A percentile compares a stretch with the other conserved stretches of the same genome.
Evolutionary conservation across 2,329 filamentous ascomycete species (phyloP).

Genomic region (Aspergillus pseudoviridinutans): DNA sequence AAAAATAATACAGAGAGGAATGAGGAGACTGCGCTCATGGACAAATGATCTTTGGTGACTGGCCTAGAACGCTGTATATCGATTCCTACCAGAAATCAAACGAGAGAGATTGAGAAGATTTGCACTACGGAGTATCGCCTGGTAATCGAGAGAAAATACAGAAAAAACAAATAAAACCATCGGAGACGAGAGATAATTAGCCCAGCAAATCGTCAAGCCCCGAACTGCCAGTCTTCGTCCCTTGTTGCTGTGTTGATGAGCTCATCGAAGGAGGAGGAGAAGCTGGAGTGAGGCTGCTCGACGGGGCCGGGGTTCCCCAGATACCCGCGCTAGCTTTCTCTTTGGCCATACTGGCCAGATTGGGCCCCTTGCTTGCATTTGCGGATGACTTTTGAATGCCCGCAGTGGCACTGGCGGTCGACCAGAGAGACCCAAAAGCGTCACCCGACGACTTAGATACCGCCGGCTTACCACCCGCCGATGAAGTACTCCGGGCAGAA

Average conservation of each 20-base stretch:
- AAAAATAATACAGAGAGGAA: background rate
- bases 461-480: conserved; percentile 47
- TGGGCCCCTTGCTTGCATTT: conserved; percentile 62
- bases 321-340: conserved; percentile 93
- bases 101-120: background rate
- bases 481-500: conserved; percentile 36
- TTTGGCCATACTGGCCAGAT: conserved; percentile 92
- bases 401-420: conserved; percentile 60
- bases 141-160: background rate
- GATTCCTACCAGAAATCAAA: background rate
- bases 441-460: conserved; percentile 59
- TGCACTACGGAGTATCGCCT: conserved; percentile 4
- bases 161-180: conserved; percentile 2
- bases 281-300: conserved; percentile 41
- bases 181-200: conserved; percentile 16
- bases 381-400: conserved; percentile 70
- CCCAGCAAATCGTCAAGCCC: conserved; percentile 41
- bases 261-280: conserved; percentile 45
- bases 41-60: background rate
- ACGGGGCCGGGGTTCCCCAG: conserved; percentile 72
- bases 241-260: conserved; percentile 25
- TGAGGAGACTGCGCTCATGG: background rate
- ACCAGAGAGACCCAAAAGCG: conserved; percentile 86
- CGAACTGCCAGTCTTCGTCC: conserved; percentile 32
- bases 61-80: background rate